phyloP scores from a whole-genome alignment of 1,284 basidiomycete species.

The Cerrena zonata region DNA sequence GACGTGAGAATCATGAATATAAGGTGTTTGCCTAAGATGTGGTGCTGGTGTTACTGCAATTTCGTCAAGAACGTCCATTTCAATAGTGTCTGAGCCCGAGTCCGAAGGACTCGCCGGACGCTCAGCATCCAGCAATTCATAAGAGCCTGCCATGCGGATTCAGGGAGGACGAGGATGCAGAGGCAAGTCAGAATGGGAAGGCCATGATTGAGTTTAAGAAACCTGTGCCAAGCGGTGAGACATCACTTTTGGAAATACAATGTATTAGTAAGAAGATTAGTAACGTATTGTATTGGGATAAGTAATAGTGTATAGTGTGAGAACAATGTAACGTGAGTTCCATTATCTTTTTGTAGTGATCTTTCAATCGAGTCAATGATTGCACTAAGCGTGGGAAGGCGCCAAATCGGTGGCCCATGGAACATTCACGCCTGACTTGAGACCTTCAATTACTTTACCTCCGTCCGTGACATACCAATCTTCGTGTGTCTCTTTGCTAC shows the following conservation, averaged over 20 bases:
- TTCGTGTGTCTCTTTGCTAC: not conserved
- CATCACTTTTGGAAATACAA: no score
- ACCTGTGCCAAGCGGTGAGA: no score
- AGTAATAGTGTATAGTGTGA: no score
- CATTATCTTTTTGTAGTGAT: no score
- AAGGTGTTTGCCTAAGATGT: constrained; percentile 15
- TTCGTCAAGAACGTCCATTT: constrained; percentile 32
- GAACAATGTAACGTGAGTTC: no score
- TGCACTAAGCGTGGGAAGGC: not conserved
- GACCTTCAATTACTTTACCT: not conserved
- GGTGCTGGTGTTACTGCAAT: constrained; percentile 26
- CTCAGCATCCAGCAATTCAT: not conserved
- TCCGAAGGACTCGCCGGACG: constrained; percentile 1
- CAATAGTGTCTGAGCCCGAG: constrained; percentile 29
- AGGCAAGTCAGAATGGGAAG: no score
- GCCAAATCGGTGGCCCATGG: not conserved
- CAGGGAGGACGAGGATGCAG: not conserved
- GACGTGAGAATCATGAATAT: constrained; percentile 20
- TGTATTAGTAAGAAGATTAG: no score
- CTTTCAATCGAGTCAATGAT: no score
- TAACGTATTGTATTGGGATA: no score
- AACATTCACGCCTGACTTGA: not conserved
- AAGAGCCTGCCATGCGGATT: not conserved
- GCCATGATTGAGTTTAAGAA: no score
- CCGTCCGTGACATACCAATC: not conserved